Percentiles rank a stretch among this genome's conserved stretches.
Conservation (phyloP, 2,329 filamentous ascomycete genomes). For the Cladorrhinum sp. region DNA sequence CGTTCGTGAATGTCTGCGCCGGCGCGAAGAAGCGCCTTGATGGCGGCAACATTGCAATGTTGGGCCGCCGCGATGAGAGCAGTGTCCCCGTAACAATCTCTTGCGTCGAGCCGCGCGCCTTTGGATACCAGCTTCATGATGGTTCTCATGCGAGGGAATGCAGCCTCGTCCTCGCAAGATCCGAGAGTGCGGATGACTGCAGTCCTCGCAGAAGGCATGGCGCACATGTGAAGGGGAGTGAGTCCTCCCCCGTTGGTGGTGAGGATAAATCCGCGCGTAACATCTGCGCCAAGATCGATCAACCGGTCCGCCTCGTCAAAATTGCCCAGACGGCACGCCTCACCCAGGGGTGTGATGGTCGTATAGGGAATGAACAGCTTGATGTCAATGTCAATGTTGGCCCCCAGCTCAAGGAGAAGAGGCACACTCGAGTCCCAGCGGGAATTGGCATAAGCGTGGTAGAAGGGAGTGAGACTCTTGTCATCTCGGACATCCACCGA, state of each 20-base stretch:
- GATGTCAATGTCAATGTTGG: conserved; percentile 28
- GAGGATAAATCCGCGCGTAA: conserved; percentile 23
- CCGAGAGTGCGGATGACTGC: conserved; percentile 4
- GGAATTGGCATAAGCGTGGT: conserved; percentile 28
- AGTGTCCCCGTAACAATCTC: conserved; percentile 27
- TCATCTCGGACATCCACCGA: conserved; percentile 25
- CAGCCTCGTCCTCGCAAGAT: conserved; percentile 4
- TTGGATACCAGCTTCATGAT: conserved; percentile 23
- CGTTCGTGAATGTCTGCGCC: conserved; percentile 22
- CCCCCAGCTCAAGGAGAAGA: conserved; percentile 27
- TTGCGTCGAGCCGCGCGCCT: conserved; percentile 22
- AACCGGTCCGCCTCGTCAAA: conserved; percentile 25
- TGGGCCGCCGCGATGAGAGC: conserved; percentile 27
- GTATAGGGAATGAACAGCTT: conserved; percentile 30
- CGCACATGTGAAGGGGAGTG: conserved; percentile 29
- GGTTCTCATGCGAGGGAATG: conserved; percentile 21
- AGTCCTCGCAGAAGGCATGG: conserved; percentile 27
- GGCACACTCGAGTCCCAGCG: conserved; percentile 28
- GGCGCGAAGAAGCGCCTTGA: conserved; percentile 22
- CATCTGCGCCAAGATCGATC: conserved; percentile 27
- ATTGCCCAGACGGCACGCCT: conserved; percentile 27
- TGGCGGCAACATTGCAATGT: conserved; percentile 21
- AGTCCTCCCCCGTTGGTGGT: conserved; percentile 22
- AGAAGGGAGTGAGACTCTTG: conserved; percentile 29
- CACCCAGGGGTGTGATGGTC: conserved; percentile 29